These are phyloP conservation scores for Claviceps sp. DNA, from an alignment of 2,329 filamentous ascomycete species.

Conservation along the genomic window DNA sequence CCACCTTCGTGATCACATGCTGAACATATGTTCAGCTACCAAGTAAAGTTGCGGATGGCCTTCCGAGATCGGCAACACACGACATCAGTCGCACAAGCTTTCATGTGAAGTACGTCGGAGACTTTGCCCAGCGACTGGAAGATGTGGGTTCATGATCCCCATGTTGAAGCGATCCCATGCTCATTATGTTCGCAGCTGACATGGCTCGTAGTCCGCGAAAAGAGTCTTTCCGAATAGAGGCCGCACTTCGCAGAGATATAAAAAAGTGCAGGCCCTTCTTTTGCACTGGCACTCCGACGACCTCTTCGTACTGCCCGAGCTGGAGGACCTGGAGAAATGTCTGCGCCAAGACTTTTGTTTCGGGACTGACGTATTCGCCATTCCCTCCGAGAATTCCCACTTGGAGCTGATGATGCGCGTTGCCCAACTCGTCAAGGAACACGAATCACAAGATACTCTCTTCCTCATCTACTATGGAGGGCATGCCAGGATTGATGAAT, in stretches of 20 bases:
- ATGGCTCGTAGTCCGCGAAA: conserved; percentile 31
- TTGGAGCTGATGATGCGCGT: conserved; percentile 44
- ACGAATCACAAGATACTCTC: conserved; percentile 40
- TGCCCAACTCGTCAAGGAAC: conserved; percentile 41
- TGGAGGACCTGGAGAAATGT: conserved; percentile 42
- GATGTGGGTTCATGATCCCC: conserved; percentile 26
- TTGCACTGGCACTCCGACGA: conserved; percentile 46
- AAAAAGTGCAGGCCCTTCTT: conserved; percentile 39
- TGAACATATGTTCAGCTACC: neutral
- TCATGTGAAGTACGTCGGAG: conserved; percentile 41
- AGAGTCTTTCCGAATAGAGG: conserved; percentile 44
- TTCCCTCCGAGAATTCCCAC: conserved; percentile 44
- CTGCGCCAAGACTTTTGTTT: conserved; percentile 42
- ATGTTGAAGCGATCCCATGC: neutral
- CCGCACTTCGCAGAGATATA: conserved; percentile 38
- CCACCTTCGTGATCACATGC: neutral
- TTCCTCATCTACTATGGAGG: conserved; percentile 47
- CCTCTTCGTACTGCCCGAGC: conserved; percentile 42
- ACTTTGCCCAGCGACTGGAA: conserved; percentile 41
- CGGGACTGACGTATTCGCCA: conserved; percentile 43
- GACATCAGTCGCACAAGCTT: conserved; percentile 45
- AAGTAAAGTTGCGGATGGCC: conserved; percentile 11
- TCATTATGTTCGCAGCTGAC: neutral
- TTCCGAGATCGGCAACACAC: conserved; percentile 32
- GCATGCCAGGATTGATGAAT: conserved; percentile 45